Percentiles rank a stretch among this genome's conserved stretches.
Evolutionary conservation across 2,329 filamentous ascomycete species (phyloP).

Genomic region (Pezicula neosporulosa): DNA sequence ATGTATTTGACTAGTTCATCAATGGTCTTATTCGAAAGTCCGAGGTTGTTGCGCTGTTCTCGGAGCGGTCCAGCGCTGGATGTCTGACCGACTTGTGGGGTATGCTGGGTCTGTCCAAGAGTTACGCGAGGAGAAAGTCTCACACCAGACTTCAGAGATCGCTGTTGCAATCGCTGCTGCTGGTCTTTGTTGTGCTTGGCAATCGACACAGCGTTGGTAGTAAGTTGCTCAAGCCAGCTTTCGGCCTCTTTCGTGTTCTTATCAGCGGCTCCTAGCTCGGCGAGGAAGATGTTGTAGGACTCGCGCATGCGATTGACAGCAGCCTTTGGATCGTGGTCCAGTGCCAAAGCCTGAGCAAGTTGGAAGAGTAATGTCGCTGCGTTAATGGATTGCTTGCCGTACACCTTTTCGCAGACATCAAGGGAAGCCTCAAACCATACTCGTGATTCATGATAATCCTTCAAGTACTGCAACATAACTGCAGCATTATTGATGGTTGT

Average conservation of each 20-base stretch:
- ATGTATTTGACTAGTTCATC: slow-evolving; percentile 95
- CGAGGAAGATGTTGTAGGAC: slow-evolving; percentile 92
- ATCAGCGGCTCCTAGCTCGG: slow-evolving; percentile 81
- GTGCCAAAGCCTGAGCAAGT: slow-evolving; percentile 87
- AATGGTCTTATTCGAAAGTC: slow-evolving; percentile 76
- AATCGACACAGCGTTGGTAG: slow-evolving; percentile 89
- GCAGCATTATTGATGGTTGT: slow-evolving; percentile 98
- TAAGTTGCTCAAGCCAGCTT: slow-evolving; percentile 93
- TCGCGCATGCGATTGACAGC: slow-evolving; percentile 94
- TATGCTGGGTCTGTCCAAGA: slow-evolving; percentile 53
- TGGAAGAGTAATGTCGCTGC: slow-evolving; percentile 95
- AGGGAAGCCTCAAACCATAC: slow-evolving; percentile 96
- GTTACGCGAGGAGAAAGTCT: slow-evolving; percentile 60
- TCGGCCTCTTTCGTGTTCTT: slow-evolving; percentile 98
- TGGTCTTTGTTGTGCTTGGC: slow-evolving; percentile 91
- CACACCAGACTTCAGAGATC: slow-evolving; percentile 67
- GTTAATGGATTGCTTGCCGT: slow-evolving; percentile 86
- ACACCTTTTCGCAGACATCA: slow-evolving; percentile 82
- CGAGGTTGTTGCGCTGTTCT: slow-evolving; percentile 21
- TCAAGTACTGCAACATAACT: slow-evolving; percentile 95
- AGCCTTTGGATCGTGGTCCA: slow-evolving; percentile 92
- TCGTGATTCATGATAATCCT: slow-evolving; percentile 90
- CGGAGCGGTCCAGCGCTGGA: slow-evolving; percentile 39
- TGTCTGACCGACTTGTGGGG: slow-evolving; percentile 60
- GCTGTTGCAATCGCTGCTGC: slow-evolving; percentile 71